Evolutionary conservation across 2,329 filamentous ascomycete genomes (phyloP).

Genomic region (Coniella lustricola): DNA sequence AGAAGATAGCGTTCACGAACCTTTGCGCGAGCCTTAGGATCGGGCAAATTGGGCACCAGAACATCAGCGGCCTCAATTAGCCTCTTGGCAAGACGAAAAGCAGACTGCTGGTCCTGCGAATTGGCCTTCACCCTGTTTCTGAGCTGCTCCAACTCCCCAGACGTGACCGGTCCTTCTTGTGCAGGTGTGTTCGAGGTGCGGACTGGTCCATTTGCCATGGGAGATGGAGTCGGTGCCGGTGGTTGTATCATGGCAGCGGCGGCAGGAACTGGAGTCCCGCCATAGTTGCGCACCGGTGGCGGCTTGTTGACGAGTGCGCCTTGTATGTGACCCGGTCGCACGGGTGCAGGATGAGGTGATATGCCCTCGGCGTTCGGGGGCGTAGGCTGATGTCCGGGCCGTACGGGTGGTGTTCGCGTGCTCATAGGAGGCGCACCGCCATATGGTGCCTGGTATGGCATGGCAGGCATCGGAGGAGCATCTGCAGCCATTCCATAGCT

Average conservation of each 20-base stretch:
- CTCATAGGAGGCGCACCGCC: slow-evolving; percentile 21
- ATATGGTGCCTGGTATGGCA: slow-evolving; percentile 13
- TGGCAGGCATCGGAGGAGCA: slow-evolving; percentile 42
- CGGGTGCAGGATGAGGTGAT: slow-evolving; percentile 54
- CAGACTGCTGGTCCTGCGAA: slow-evolving; percentile 63
- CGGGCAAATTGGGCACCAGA: slow-evolving; percentile 56
- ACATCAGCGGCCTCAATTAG: slow-evolving; percentile 78
- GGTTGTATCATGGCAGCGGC: slow-evolving; percentile 19
- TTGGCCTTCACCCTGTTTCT: slow-evolving; percentile 63
- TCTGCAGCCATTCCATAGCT: slow-evolving; percentile 69
- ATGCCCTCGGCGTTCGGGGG: slow-evolving; percentile 37
- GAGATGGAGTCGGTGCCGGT: not conserved
- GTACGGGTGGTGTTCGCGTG: slow-evolving; percentile 20
- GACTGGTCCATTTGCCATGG: not conserved
- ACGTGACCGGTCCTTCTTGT: slow-evolving; percentile 58
- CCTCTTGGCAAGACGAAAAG: slow-evolving; percentile 71
- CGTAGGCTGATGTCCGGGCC: slow-evolving; percentile 24
- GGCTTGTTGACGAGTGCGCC: slow-evolving; percentile 54
- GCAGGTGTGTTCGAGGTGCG: slow-evolving; percentile 20
- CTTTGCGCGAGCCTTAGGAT: slow-evolving; percentile 67
- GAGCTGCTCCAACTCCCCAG: slow-evolving; percentile 69
- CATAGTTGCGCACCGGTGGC: slow-evolving; percentile 51
- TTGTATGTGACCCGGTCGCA: slow-evolving; percentile 56
- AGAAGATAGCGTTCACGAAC: slow-evolving; percentile 74
- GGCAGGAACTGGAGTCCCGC: slow-evolving; percentile 35